phyloP scores from a whole-genome alignment of 164 flowering plant species.

The Chimonanthus praecox region DNA sequence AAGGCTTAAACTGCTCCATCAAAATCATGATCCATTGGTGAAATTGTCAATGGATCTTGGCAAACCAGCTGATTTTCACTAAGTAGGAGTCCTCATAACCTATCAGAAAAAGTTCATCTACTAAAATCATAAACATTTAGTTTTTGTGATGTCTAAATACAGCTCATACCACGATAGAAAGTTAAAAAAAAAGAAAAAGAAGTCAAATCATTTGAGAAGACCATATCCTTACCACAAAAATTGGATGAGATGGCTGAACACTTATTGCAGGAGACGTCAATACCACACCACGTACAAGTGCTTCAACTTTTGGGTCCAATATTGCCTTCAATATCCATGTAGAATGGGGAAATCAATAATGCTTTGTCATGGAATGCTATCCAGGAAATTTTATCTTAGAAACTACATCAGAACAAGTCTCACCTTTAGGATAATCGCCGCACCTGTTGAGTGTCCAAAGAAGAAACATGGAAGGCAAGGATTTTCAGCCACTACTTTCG shows the following conservation, averaged over 20 bases:
- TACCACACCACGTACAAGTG: constrained; percentile 46
- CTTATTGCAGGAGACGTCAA: constrained; percentile 85
- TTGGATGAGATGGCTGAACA: constrained; percentile 80
- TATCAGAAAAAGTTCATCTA: no score
- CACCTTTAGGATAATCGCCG: constrained; percentile 72
- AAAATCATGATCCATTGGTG: no score
- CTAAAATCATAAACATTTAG: no score
- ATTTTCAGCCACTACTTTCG: constrained; percentile 57
- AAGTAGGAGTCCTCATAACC: no score
- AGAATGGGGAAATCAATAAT: neutral
- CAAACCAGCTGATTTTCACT: no score
- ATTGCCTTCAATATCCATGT: constrained; percentile 33
- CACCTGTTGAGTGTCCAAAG: constrained; percentile 36
- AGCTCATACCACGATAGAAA: no score
- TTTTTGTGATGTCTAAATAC: no score
- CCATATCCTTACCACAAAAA: constrained; percentile 38
- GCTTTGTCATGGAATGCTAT: neutral
- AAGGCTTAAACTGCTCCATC: no score
- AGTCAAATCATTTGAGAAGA: no score
- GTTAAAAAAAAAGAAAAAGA: no score
- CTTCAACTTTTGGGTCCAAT: constrained; percentile 59
- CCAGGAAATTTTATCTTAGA: neutral
- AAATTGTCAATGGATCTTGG: no score
- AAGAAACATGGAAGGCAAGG: constrained; percentile 68
- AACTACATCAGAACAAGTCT: neutral